Percentiles rank a stretch among this genome's conserved stretches.
Evolutionary conservation across 1,284 basidiomycete species (phyloP).

Genomic region (Austroboletus novae-zelandiae): DNA sequence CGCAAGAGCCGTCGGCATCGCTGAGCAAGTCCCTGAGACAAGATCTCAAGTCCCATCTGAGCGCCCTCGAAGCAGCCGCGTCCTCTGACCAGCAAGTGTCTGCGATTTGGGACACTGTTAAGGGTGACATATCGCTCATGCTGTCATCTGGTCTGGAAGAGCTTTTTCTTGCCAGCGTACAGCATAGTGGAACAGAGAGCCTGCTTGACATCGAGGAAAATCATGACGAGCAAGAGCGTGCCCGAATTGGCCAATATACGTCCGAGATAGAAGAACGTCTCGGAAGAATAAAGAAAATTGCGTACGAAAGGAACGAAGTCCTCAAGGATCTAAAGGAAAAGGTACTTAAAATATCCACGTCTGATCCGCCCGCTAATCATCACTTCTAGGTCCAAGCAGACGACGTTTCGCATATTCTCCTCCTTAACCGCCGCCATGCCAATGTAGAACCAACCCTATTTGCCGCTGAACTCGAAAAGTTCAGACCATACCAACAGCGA

Average conservation of each 20-base stretch:
- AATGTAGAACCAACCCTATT: slow-evolving; percentile 88
- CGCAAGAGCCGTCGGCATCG: slow-evolving; percentile 81
- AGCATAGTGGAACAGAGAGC: slow-evolving; percentile 46
- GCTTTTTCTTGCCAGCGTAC: slow-evolving; percentile 65
- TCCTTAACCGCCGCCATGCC: slow-evolving; percentile 86
- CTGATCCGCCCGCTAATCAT: slow-evolving; percentile 1
- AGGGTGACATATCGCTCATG: slow-evolving; percentile 67
- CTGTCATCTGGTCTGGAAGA: slow-evolving; percentile 65
- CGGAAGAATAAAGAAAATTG: slow-evolving; percentile 76
- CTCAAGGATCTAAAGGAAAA: slow-evolving; percentile 94
- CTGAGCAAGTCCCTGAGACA: slow-evolving; percentile 72
- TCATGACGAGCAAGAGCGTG: slow-evolving; percentile 66
- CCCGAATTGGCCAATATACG: slow-evolving; percentile 65
- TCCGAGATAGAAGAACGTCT: slow-evolving; percentile 79
- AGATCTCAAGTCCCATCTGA: slow-evolving; percentile 79
- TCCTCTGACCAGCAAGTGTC: slow-evolving; percentile 78
- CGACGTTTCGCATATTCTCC: slow-evolving; percentile 92
- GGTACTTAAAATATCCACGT: slow-evolving; percentile 39
- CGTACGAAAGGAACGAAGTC: slow-evolving; percentile 81
- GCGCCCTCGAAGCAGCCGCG: slow-evolving; percentile 75
- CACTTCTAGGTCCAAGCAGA: slow-evolving; percentile 80
- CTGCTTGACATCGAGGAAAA: slow-evolving; percentile 71
- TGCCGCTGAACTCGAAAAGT: slow-evolving; percentile 93
- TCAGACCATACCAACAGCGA: slow-evolving; percentile 86
- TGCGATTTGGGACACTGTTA: slow-evolving; percentile 72